phyloP scores from a whole-genome alignment of 306 rosid genomes.

The Corylus americana region DNA sequence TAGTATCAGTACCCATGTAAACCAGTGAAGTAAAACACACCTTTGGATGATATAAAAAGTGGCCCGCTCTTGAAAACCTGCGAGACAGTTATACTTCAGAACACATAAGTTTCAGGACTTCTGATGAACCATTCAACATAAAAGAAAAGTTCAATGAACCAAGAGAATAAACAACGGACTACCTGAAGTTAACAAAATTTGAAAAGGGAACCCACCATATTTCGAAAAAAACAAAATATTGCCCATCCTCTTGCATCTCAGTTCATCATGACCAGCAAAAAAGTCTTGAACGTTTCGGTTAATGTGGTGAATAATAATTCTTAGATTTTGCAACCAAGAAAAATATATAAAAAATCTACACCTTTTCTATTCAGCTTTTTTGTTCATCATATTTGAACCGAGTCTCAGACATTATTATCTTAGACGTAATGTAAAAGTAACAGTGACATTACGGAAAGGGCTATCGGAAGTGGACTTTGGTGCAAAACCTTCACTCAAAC shows the following conservation, averaged over 20 bases:
- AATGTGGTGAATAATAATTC: not conserved
- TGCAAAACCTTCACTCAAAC: not conserved
- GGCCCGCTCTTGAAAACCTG: constrained; percentile 97
- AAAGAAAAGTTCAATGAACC: not conserved
- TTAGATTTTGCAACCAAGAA: not conserved
- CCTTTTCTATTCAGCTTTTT: not conserved
- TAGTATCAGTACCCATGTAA: constrained; percentile 15
- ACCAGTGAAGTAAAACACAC: constrained; percentile 45
- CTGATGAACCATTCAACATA: not conserved
- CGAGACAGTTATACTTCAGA: constrained; percentile 27
- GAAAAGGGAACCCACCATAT: not conserved
- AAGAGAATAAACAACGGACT: not conserved
- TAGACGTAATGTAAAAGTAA: not conserved
- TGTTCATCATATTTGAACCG: not conserved
- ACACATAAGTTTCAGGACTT: not conserved
- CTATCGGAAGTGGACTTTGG: not conserved
- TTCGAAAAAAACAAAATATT: not conserved
- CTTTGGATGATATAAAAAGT: constrained; percentile 89
- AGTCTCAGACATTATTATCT: not conserved
- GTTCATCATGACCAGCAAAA: constrained; percentile 9
- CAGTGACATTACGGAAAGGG: not conserved
- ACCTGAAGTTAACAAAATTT: not conserved
- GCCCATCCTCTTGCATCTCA: constrained; percentile 1
- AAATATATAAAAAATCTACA: not conserved
- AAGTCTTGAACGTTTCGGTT: not conserved